Base-by-base conservation (phyloP, 2,329 filamentous ascomycete genomes). In the Cercospora zeae-maydis region DNA sequence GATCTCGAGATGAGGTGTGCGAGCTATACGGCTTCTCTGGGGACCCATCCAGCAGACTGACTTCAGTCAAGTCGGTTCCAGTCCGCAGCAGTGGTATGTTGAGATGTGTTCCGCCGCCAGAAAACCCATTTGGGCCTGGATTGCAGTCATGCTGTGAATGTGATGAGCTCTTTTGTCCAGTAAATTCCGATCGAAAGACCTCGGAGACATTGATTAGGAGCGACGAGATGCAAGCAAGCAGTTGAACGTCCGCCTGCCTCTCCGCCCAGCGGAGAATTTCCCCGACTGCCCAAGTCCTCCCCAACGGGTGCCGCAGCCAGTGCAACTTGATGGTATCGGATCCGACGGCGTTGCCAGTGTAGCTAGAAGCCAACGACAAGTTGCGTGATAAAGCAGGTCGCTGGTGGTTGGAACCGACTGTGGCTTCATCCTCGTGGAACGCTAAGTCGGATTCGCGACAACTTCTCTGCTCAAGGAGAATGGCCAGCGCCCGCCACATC, bases 401-500 rank as follows among this genome's bases (percentile, higher is more conserved):
- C 39, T 61, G 42, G 8, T 21, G 49, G 7, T 31, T 19, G 10
- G 33, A 11, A 0, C 11, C 89, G 90, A 30, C 93, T 87, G 49
- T 30, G 39, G 21, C 16, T 33, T 52, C 33, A 42, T 49, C 16
- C 27, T 33, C 45, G 21, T 34, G n/a, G 36, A 53, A 24, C 14
- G 24, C 31, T 16, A 58, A 30, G 27, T 30, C 47, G 37, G 27
- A 39, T n/a, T 33, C 19, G 13, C 57, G 11, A 16, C 24, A 42
- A 24, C 6, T 63, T 47, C 91, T 86, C 68, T 90, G 89, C 67
- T 87, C 86, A 51, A 98, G 79, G 5, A 98, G 81, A 62, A 97
- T 80, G 16, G 86, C 88, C 59, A 92, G 82, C 67, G 97, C 88
- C 54, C 85, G 86, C 95, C 95, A 99, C 6, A 96, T 85, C 69